Base-by-base conservation (phyloP, 495 filamentous ascomycete genomes). In the Penicillium coprophilum region DNA sequence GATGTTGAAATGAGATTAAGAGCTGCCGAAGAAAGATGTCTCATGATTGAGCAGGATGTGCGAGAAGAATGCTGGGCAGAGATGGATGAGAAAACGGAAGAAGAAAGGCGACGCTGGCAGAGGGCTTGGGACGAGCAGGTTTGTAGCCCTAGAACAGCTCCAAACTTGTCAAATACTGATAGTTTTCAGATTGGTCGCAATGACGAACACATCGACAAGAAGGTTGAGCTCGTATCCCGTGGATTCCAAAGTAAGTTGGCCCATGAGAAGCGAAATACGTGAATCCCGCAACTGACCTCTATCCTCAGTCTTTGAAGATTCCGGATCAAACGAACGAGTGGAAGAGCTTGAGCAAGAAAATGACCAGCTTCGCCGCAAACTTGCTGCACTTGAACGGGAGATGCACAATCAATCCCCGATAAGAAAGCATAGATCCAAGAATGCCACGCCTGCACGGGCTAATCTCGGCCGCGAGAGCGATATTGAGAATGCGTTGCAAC, bases 1-100 rank as follows among this genome's bases (percentile, higher is more conserved):
- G 79, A 82, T 9, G 67, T 80, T 23, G 79, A 79, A 8, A 76
- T 84, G 5, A 75, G 70, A 48, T 57, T 85, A 46, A 76, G 82
- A 19, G 80, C 83, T 6, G 80, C 84, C 57, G 86, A 91, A 62
- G 87, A 90, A 38, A 80, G 82, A 49, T 80, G 86, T 45, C 67
- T 85, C 13, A 83, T 86, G 46, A 78, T 96, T 8, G 94, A 98
- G 65, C 84, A 87, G 67, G 86, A 88, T 12, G 83, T 97, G 36
- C 86, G 94, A n/a, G 94, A 96, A 65, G 92, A 96, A 60, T 89
- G 90, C 58, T 91, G 84, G 65, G 75, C 72, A 2, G 94, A 97
- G 68, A 94, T 96, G 79, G 94, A 98, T 64, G 80, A 77, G 50
- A 80, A 81, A 34, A 74, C 96, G 43, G 85, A 86, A 56, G 74